Evolutionary conservation across 352 stramenopile species (phyloP).

Genomic region (Aphanomyces invadans): DNA sequence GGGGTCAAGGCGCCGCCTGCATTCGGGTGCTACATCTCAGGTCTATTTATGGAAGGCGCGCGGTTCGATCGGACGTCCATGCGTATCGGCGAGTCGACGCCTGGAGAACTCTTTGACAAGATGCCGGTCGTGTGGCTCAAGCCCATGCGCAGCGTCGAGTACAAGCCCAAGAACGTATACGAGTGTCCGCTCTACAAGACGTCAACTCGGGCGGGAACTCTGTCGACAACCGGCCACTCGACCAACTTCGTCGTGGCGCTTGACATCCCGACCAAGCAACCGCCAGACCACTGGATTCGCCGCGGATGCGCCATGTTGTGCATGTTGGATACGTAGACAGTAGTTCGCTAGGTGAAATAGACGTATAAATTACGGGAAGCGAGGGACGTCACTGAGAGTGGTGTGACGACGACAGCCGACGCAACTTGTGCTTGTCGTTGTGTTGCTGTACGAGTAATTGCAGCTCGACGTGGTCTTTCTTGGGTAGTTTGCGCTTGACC

Average conservation of each 20-base stretch:
- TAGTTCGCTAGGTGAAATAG: neutral
- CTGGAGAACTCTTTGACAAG: slow-evolving; percentile 82
- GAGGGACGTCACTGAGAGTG: neutral
- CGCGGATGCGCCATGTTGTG: slow-evolving; percentile 90
- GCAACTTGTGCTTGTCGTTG: slow-evolving; percentile 22
- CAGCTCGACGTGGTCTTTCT: slow-evolving; percentile 6
- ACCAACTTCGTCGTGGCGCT: slow-evolving; percentile 91
- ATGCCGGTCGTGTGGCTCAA: slow-evolving; percentile 91
- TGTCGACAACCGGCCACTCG: slow-evolving; percentile 90
- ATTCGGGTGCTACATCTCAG: slow-evolving; percentile 91
- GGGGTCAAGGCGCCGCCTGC: slow-evolving; percentile 46
- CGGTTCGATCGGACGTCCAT: slow-evolving; percentile 70
- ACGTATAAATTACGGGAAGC: slow-evolving; percentile 12
- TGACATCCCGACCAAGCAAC: slow-evolving; percentile 75
- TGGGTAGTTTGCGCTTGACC: neutral
- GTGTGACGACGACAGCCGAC: neutral
- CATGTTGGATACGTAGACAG: slow-evolving; percentile 86
- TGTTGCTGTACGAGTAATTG: slow-evolving; percentile 14
- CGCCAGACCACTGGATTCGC: slow-evolving; percentile 88
- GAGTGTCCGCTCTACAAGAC: slow-evolving; percentile 92
- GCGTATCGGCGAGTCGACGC: slow-evolving; percentile 83
- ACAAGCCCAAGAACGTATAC: slow-evolving; percentile 72
- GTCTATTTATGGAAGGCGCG: slow-evolving; percentile 92
- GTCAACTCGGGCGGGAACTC: slow-evolving; percentile 81
- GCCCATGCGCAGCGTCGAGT: slow-evolving; percentile 63